Conservation (phyloP, 768 basidiomycete genomes). For the Collybia mongolica region DNA sequence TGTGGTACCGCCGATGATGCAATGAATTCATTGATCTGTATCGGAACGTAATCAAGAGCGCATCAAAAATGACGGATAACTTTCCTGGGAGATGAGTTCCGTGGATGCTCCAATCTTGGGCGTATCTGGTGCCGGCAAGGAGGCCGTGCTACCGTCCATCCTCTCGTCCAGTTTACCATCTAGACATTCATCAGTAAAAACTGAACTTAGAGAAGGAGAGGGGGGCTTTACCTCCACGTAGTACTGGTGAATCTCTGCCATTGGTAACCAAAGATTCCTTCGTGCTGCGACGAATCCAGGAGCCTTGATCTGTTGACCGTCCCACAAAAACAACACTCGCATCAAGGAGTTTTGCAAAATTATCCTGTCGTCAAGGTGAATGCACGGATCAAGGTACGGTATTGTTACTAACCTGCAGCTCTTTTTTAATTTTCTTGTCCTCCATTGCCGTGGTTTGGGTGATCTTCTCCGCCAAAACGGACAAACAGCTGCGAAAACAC, state of each 20-base stretch:
- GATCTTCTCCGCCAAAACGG: conserved; percentile 78
- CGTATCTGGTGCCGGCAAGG: conserved; percentile 30
- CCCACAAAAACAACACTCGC: conserved; percentile 72
- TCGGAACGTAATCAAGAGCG: background rate
- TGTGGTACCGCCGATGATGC: conserved; percentile 69
- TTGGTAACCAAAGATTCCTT: conserved; percentile 62
- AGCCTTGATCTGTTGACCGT: conserved; percentile 69
- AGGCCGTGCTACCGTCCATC: conserved; percentile 39
- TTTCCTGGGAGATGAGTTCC: conserved; percentile 50
- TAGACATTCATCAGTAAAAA: conserved; percentile 7
- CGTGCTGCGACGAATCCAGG: conserved; percentile 72
- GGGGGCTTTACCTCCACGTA: conserved; percentile 43
- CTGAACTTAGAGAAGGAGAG: background rate
- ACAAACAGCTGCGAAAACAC: conserved; percentile 55
- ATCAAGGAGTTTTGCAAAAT: conserved; percentile 83
- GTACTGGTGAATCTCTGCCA: conserved; percentile 71
- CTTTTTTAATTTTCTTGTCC: conserved; percentile 83
- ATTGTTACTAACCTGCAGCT: conserved; percentile 65
- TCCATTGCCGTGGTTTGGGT: conserved; percentile 90
- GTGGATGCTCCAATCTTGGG: conserved; percentile 30
- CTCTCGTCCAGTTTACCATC: conserved; percentile 66
- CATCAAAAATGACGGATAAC: background rate
- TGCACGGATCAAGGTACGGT: background rate
- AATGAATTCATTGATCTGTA: conserved; percentile 71
- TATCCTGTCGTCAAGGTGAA: conserved; percentile 50